Evolutionary conservation across 1,284 basidiomycete genomes (phyloP), one percentile per base, ranked within the genome.

Genomic region (Ceratobasidium sp.): DNA sequence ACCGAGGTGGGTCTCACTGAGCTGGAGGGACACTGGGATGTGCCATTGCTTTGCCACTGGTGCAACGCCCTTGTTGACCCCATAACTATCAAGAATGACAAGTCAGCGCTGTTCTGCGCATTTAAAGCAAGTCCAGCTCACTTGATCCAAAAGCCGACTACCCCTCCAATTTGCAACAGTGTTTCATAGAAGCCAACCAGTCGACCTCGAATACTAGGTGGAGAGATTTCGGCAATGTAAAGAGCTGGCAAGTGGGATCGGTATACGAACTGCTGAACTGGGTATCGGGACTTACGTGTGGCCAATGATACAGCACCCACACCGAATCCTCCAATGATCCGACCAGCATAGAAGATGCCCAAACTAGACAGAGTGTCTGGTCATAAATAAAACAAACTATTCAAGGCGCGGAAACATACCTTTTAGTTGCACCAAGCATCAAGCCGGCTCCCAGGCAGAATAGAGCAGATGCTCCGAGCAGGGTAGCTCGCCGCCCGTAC

Each of bases 151-250:
- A 86, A 85, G 0, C 85, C 83, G 39, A 81, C 79, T 37, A 84
- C 74, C 16, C 78, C 81, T 24, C 83, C 83, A 72, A 83, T 78
- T 74, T 84, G 83, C 77, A 80, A 75, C 53, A 82, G 81, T 37
- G 86, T 79, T 73, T 88, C 86, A 78, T 85, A 86, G 63, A 88
- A 75, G 41, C 86, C 87, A 69, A 86, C 83, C 7, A 86, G 80
- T 48, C 84, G 81, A 56, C 86, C 86, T 49, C 86, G 82, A 74
- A 86, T 86, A 0, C 84, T 82, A 8, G 86, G 82, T 27, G 83
- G 83, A 4, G 83, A 79, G 24, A 85, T 82, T 77, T 85, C 84
- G 5, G 84, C 83, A 54, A 84, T 81, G 68, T 83, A 84, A 58
- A 82, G 83, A 37, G 85, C 85, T 76, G 76, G 53, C 24, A 4